These are phyloP conservation scores for Serendipita sp. DNA, from an alignment of 1,284 basidiomycete genomes.

Conservation along the genomic window DNA sequence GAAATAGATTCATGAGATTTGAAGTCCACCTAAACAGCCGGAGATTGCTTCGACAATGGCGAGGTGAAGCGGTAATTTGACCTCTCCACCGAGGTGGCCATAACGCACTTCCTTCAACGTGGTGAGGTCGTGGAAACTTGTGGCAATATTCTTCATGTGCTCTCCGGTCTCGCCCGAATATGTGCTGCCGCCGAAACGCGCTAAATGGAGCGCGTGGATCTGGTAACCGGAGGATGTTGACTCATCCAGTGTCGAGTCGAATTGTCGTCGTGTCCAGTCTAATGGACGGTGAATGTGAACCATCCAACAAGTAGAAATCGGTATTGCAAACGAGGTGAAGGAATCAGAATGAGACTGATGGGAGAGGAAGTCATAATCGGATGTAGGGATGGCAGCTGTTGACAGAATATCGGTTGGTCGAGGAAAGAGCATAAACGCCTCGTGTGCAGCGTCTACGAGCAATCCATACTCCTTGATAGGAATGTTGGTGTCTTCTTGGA, in stretches of 20 bases:
- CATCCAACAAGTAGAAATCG: neutral
- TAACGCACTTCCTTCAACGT: neutral
- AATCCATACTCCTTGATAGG: neutral
- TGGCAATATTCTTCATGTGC: conserved; percentile 1
- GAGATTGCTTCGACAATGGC: neutral
- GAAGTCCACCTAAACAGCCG: neutral
- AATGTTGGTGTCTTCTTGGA: neutral
- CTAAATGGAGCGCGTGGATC: conserved; percentile 5
- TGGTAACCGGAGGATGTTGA: neutral
- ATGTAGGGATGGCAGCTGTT: neutral
- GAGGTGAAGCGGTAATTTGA: neutral
- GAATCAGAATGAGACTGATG: neutral
- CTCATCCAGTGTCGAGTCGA: neutral
- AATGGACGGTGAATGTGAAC: neutral
- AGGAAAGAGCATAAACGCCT: conserved; percentile 1
- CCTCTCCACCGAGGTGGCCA: neutral
- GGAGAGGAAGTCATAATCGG: neutral
- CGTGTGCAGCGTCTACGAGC: neutral
- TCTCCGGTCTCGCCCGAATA: neutral
- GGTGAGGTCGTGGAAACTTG: neutral
- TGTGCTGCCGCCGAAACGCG: neutral
- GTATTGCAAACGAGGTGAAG: neutral
- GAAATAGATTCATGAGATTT: neutral
- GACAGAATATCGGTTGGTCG: neutral
- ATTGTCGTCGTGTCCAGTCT: neutral